These are phyloP conservation scores for Naumovozyma dairenensis DNA, from an alignment of 805 yeast species.

Conservation along the genomic window DNA sequence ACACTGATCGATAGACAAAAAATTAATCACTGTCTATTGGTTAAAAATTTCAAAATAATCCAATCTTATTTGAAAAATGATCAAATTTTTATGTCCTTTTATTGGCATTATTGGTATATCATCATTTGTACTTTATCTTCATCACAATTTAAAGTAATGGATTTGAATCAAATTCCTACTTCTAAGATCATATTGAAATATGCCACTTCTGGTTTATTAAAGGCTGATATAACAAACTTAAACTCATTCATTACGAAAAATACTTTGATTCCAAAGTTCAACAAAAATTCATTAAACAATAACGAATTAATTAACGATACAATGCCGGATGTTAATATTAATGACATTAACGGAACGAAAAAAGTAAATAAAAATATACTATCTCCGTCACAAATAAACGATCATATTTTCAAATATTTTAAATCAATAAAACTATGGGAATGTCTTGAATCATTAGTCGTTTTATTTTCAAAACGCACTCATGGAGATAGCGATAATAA, in stretches of 20 bases:
- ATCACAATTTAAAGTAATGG: no score
- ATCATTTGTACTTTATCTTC: constrained; percentile 7
- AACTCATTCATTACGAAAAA: constrained; percentile 6
- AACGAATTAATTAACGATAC: constrained; percentile 3
- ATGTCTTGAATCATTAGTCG: constrained; percentile 14
- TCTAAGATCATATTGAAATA: constrained; percentile 13
- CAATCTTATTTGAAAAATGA: constrained; percentile 26
- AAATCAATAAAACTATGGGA: constrained; percentile 21
- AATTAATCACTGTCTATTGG: no score
- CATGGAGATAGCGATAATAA: neutral
- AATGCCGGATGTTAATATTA: constrained; percentile 5
- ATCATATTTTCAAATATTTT: constrained; percentile 19
- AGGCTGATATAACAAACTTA: constrained; percentile 16
- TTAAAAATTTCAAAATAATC: constrained; percentile 19
- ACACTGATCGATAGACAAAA: constrained; percentile 3
- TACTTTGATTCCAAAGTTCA: no score
- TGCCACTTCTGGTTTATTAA: constrained; percentile 10
- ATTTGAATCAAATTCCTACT: constrained; percentile 10
- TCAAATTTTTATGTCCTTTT: constrained; percentile 20
- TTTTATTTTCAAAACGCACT: constrained; percentile 7
- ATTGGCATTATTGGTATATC: constrained; percentile 28
- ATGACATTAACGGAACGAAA: no score
- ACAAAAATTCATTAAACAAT: no score
- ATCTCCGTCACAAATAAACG: constrained; percentile 7
- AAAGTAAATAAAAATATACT: constrained; percentile 3